Conservation (phyloP, 2,329 filamentous ascomycete genomes). For the Neofusicoccum sp. region DNA sequence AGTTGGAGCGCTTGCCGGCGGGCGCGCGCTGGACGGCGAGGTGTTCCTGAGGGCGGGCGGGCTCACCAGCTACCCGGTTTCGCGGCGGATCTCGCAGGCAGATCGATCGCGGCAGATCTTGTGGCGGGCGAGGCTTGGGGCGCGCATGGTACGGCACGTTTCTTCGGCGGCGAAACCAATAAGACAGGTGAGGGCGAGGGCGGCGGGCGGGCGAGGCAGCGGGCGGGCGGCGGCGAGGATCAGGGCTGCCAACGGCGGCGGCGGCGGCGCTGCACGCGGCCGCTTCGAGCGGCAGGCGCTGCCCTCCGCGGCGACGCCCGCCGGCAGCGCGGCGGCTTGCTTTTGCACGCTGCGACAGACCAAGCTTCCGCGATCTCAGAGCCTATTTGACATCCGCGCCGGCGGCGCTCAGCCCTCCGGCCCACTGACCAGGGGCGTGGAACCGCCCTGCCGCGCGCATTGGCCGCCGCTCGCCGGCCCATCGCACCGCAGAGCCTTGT, state of each 20-base stretch:
- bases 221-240: background rate
- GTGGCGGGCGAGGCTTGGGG: conserved; percentile 17
- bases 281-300: conserved; percentile 4
- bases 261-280: conserved; percentile 8
- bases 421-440: conserved; percentile 17
- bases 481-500: conserved; percentile 18
- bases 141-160: conserved; percentile 20
- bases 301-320: conserved; percentile 14
- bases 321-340: conserved; percentile 1
- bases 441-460: conserved; percentile 9
- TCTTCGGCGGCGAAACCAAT: conserved; percentile 19
- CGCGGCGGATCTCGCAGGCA: conserved; percentile 16
- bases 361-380: background rate
- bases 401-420: conserved; percentile 5
- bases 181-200: conserved; percentile 8
- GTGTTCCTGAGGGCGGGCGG: conserved; percentile 16
- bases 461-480: conserved; percentile 3
- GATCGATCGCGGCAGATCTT: conserved; percentile 20
- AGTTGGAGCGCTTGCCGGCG: conserved; percentile 15
- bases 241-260: conserved; percentile 8
- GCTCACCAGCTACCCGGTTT: conserved; percentile 18
- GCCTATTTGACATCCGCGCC: background rate
- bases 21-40: background rate
- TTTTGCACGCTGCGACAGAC: background rate
- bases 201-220: background rate